These are phyloP conservation scores for Thielaviopsis musarum DNA, from an alignment of 2,329 filamentous ascomycete genomes.

Conservation along the genomic window DNA sequence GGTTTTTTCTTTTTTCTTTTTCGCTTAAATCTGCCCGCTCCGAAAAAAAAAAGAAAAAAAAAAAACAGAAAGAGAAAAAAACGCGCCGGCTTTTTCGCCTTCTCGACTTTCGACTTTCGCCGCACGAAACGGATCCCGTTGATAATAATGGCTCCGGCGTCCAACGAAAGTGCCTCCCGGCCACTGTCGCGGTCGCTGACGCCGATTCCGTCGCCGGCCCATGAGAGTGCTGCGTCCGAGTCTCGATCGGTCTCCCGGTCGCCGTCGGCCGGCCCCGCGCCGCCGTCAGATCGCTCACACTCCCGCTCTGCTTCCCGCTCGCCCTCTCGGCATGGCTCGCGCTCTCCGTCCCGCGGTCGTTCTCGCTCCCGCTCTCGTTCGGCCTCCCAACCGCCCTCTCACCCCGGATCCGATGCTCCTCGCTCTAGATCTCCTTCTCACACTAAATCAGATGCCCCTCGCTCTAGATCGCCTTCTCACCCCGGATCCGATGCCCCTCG, in stretches of 20 bases:
- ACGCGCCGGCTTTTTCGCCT: background rate
- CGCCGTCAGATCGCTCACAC: slow-evolving; percentile 18
- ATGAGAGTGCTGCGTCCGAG: background rate
- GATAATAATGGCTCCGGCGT: slow-evolving; percentile 1
- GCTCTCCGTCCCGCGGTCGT: slow-evolving; percentile 17
- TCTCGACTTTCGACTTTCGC: background rate
- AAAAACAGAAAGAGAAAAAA: background rate
- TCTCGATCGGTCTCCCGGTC: background rate
- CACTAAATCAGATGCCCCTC: too few relatives aligned
- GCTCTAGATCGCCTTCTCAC: too few relatives aligned
- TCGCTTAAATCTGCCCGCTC: background rate
- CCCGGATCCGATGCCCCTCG: slow-evolving; percentile 8
- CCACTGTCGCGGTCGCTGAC: background rate
- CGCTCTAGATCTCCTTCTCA: background rate
- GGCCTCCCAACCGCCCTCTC: slow-evolving; percentile 13
- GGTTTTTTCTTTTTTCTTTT: too few relatives aligned
- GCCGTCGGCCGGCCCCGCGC: too few relatives aligned
- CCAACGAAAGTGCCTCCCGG: slow-evolving; percentile 1
- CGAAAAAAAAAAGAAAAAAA: background rate
- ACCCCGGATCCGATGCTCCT: slow-evolving; percentile 8
- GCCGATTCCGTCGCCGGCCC: background rate
- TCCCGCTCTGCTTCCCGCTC: slow-evolving; percentile 4
- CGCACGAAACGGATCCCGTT: too few relatives aligned
- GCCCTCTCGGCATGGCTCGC: background rate
- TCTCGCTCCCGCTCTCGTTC: slow-evolving; percentile 19